Evolutionary conservation across 2,329 filamentous ascomycete species (phyloP), one percentile per base, ranked within the genome.

Genomic region (Penicillium capsulatum): DNA sequence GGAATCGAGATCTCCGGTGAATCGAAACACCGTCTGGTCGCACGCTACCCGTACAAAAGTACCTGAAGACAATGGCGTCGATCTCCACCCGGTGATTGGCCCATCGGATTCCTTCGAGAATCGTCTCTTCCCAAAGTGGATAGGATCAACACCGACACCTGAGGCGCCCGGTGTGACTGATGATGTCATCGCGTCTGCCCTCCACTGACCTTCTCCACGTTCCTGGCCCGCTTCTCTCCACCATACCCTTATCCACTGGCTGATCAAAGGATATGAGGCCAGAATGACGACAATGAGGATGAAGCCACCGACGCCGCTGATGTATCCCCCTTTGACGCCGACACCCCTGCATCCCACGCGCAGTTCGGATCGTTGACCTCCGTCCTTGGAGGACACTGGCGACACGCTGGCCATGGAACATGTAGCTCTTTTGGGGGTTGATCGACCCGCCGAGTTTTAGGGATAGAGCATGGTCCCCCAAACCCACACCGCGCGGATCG

Each of bases 141-240:
- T 31, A 11, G 20, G 34, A 37, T 41, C 39, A 17, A 22, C 39
- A 42, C 30, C 16, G 34, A 37, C 36, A 26, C 22, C 26, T 35
- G 11, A 47, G 36, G 42, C 42, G 26, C 42, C 30, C 36, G 38
- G 26, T 11, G 28, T n/a, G 2, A 4, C 10, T 4, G 2, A 24
- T 47, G 45, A 45, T 35, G 45, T 45, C 45, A 45, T 28, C n/a
- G 19, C n/a, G 14, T n/a, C 4, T 28, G 17, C 26, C 26, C 13
- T 17, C 34, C 40, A 24, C 28, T 5, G 6, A 14, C 20, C 15
- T 26, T 35, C 22, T 34, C 36, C 37, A 28, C 38, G 42, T 45
- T 47, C 42, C 42, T 45, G 33, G 20, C 19, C n/a, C n/a, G 5
- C 5, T 11, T 22, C 22, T 19, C 13, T 32, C 42, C 39, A 36